Percentiles rank a stretch among this genome's conserved stretches.
Conservation (phyloP, 768 basidiomycete genomes). For the Boletus rubroflammeus region DNA sequence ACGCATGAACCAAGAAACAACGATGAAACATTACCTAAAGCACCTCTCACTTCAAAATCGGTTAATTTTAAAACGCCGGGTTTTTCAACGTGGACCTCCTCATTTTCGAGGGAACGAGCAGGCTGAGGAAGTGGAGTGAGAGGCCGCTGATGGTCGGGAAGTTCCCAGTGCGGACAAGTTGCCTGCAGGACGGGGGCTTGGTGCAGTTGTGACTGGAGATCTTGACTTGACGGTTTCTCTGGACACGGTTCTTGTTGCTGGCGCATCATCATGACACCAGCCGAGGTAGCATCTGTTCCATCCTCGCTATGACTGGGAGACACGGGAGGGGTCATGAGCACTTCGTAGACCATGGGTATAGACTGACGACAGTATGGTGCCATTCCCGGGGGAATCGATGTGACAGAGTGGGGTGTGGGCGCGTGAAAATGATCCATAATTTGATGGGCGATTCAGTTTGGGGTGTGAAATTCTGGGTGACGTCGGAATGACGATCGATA, state of each 20-base stretch:
- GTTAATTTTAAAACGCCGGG: constrained; percentile 58
- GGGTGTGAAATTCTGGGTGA: not conserved
- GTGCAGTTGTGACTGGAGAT: constrained; percentile 4
- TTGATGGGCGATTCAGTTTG: not conserved
- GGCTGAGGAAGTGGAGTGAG: constrained; percentile 37
- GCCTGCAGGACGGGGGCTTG: constrained; percentile 3
- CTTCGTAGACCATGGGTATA: constrained; percentile 45
- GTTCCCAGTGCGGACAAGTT: constrained; percentile 12
- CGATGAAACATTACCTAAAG: constrained; percentile 51
- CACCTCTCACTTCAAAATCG: constrained; percentile 79
- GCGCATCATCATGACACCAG: constrained; percentile 1
- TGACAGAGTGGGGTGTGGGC: constrained; percentile 17
- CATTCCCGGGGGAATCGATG: constrained; percentile 12
- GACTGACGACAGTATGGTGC: constrained; percentile 35
- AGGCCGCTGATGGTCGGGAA: constrained; percentile 1
- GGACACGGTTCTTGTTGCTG: constrained; percentile 13
- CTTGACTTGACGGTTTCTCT: constrained; percentile 10
- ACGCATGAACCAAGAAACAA: not conserved
- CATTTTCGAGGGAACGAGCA: constrained; percentile 62
- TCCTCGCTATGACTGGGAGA: constrained; percentile 55
- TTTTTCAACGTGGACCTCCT: constrained; percentile 58
- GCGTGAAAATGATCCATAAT: constrained; percentile 27
- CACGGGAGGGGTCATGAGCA: constrained; percentile 69
- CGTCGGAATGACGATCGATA: not conserved
- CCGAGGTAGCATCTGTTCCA: constrained; percentile 20